phyloP scores from a whole-genome alignment of 208 protist genomes.

The Acanthamoeba royreba region DNA sequence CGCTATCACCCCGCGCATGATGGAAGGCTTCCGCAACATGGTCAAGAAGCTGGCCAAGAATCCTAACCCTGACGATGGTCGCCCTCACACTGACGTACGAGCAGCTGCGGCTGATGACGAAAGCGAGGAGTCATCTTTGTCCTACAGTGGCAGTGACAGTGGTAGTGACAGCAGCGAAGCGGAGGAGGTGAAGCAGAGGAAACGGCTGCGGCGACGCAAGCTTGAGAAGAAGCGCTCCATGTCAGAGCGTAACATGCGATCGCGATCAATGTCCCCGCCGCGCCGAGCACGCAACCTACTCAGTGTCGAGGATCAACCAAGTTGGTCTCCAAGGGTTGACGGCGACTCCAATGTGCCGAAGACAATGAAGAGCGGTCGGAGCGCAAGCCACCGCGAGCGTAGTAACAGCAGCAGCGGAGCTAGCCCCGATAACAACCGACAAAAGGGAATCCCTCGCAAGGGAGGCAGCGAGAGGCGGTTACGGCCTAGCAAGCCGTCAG shows the following conservation, averaged over 20 bases:
- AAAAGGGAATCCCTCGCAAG: no score
- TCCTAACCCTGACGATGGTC: not conserved
- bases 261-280: not conserved
- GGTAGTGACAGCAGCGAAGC: not conserved
- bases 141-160: not conserved
- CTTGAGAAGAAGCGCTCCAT: not conserved
- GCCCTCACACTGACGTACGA: not conserved
- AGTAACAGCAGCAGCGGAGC: no score
- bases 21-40: conserved; percentile 9
- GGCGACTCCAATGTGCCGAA: no score
- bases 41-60: conserved; percentile 19
- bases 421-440: no score
- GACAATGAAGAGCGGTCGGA: no score
- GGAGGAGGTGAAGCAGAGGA: not conserved
- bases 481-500: no score
- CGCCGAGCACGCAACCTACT: not conserved
- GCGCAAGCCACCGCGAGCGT: no score
- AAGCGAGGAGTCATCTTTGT: not conserved
- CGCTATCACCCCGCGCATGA: not conserved
- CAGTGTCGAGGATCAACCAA: not conserved
- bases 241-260: not conserved
- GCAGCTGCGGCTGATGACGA: not conserved
- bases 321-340: not conserved
- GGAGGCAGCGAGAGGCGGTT: no score
- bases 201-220: not conserved